Percentiles rank a stretch among this genome's conserved stretches.
Evolutionary conservation across 179 eudicot genomes (phyloP).

Genomic region (Gypsophila paniculata): DNA sequence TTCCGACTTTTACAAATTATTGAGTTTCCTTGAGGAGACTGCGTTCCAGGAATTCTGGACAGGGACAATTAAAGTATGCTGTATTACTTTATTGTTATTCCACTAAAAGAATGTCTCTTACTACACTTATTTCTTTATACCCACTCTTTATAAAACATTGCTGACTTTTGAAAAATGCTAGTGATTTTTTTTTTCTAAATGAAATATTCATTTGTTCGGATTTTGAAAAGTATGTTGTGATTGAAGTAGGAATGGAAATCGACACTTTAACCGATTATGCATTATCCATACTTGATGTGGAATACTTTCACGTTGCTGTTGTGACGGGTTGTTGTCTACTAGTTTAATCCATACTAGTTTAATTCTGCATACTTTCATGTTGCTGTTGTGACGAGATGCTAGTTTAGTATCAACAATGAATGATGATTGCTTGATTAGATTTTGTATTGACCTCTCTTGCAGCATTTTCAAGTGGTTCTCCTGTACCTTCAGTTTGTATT

Average conservation of each 20-base stretch:
- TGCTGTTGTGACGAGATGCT: not conserved
- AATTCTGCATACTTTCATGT: not conserved
- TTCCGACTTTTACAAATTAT: not conserved
- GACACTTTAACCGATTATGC: not conserved
- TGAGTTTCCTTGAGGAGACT: not conserved
- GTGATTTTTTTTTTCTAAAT: too few relatives aligned
- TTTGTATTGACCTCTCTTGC: constrained; percentile 33
- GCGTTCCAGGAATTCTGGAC: not conserved
- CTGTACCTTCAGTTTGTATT: constrained; percentile 64
- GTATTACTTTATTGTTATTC: not conserved
- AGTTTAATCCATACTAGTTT: not conserved
- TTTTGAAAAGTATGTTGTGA: not conserved
- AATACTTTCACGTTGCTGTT: not conserved
- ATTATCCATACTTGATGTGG: not conserved
- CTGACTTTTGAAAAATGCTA: not conserved
- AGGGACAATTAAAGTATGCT: not conserved
- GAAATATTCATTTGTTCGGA: not conserved
- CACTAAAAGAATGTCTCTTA: not conserved
- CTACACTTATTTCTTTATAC: not conserved
- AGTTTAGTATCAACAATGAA: not conserved
- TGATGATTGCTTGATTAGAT: not conserved
- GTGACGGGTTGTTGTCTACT: not conserved
- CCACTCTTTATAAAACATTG: not conserved
- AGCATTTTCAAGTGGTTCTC: constrained; percentile 74
- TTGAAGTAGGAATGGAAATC: too few relatives aligned